phyloP scores from a whole-genome alignment of 2,329 filamentous ascomycete genomes.

The Pyrenochaeta sp. region DNA sequence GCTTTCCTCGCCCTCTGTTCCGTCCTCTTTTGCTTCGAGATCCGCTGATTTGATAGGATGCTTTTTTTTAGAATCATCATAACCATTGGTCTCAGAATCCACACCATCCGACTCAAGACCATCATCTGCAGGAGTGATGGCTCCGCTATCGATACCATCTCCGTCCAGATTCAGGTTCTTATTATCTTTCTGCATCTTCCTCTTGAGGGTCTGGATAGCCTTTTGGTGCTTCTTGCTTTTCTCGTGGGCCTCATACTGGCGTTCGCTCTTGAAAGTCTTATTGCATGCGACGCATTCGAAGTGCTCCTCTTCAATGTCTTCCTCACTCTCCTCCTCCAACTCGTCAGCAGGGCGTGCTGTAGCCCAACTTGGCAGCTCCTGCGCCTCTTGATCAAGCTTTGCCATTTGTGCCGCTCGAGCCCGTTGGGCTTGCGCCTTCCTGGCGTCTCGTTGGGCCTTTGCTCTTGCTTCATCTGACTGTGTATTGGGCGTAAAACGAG shows the following conservation, averaged over 20 bases:
- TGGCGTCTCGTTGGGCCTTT: constrained; percentile 76
- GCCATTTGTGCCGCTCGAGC: constrained; percentile 82
- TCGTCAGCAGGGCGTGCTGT: constrained; percentile 64
- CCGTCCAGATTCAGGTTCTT: constrained; percentile 60
- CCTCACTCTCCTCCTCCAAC: constrained; percentile 62
- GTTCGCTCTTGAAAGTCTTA: constrained; percentile 84
- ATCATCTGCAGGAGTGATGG: constrained; percentile 41
- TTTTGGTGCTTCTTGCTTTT: constrained; percentile 97
- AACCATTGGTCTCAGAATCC: constrained; percentile 38
- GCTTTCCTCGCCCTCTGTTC: constrained; percentile 28
- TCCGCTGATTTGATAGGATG: constrained; percentile 21
- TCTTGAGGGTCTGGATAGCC: constrained; percentile 78
- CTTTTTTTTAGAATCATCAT: constrained; percentile 44
- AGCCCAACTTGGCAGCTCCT: constrained; percentile 78
- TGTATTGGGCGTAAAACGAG: constrained; percentile 78
- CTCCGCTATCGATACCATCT: constrained; percentile 42
- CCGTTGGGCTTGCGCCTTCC: constrained; percentile 82
- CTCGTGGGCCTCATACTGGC: constrained; percentile 89
- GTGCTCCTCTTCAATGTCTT: constrained; percentile 57
- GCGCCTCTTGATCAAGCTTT: constrained; percentile 70
- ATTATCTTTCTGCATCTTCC: constrained; percentile 85
- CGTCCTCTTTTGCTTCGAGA: constrained; percentile 18
- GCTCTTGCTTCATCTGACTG: constrained; percentile 84
- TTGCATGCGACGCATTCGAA: constrained; percentile 70
- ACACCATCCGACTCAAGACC: constrained; percentile 26